Conservation (phyloP, 164 flowering plant species). For the Pachysandra terminalis region DNA sequence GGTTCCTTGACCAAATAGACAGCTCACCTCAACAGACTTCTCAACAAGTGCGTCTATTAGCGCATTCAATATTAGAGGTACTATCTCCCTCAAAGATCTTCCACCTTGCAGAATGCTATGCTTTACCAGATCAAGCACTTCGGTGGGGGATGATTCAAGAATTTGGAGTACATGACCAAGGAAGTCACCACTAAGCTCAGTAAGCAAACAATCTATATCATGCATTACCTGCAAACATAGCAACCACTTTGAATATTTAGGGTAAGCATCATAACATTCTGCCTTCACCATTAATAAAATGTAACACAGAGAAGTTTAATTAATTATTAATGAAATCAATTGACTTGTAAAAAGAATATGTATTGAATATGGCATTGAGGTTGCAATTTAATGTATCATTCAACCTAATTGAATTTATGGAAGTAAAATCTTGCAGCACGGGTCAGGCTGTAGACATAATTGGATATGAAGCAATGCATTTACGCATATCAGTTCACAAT, state of each 20-base stretch:
- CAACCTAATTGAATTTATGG: not conserved
- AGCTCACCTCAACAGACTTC: constrained; percentile 79
- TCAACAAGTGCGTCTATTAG: constrained; percentile 70
- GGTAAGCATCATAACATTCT: not conserved
- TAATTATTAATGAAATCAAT: no score
- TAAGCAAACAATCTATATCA: constrained; percentile 57
- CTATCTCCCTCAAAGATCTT: constrained; percentile 46
- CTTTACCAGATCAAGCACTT: constrained; percentile 70
- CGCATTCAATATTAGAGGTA: constrained; percentile 51
- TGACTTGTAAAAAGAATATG: not conserved
- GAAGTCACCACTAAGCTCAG: constrained; percentile 58
- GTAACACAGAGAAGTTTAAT: not conserved
- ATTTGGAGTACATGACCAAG: constrained; percentile 53
- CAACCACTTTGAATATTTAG: not conserved
- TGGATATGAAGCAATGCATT: not conserved
- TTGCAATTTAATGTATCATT: not conserved
- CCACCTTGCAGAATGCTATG: constrained; percentile 71
- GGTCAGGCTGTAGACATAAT: not conserved
- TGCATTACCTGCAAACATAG: constrained; percentile 70
- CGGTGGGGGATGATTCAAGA: constrained; percentile 65
- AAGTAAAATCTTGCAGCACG: not conserved
- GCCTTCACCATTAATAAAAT: no score
- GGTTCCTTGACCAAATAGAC: not conserved
- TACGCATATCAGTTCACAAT: not conserved
- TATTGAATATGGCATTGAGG: not conserved